Conservation (phyloP, 2,329 filamentous ascomycete genomes). For the Chalaropsis ovoidea region DNA sequence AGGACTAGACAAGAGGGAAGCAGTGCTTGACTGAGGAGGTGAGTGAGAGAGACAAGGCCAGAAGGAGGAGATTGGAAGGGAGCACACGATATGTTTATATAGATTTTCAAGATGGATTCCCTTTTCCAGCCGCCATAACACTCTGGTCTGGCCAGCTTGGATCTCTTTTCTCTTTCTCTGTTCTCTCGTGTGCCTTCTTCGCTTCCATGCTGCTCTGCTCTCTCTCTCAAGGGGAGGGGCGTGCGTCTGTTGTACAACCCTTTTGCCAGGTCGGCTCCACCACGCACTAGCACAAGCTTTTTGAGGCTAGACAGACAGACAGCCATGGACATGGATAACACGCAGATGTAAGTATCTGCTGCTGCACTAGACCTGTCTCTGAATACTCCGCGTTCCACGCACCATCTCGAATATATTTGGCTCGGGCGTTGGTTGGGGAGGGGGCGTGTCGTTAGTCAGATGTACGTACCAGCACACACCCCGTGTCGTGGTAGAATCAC, state of each 20-base stretch:
- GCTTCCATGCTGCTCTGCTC: not conserved
- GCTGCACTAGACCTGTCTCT: not conserved
- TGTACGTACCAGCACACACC: no score
- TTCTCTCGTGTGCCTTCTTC: not conserved
- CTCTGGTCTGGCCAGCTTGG: not conserved
- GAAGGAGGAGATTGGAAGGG: not conserved
- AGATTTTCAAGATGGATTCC: not conserved
- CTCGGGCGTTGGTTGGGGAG: no score
- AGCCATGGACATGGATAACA: not conserved
- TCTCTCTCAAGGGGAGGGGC: not conserved
- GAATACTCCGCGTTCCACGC: not conserved
- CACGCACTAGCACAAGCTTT: not conserved
- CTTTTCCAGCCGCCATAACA: not conserved
- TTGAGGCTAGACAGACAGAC: not conserved
- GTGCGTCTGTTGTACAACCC: not conserved
- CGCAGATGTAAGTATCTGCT: not conserved
- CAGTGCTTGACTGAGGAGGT: no score
- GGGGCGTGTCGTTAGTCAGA: not conserved
- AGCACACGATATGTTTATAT: conserved; percentile 13
- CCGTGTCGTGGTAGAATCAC: not conserved
- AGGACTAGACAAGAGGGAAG: not conserved
- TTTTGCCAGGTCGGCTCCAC: not conserved
- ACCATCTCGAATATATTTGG: not conserved
- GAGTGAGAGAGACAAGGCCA: not conserved
- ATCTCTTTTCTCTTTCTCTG: not conserved